phyloP scores from a whole-genome alignment of 768 basidiomycete species.

The Rhizopogon vinicolor region DNA sequence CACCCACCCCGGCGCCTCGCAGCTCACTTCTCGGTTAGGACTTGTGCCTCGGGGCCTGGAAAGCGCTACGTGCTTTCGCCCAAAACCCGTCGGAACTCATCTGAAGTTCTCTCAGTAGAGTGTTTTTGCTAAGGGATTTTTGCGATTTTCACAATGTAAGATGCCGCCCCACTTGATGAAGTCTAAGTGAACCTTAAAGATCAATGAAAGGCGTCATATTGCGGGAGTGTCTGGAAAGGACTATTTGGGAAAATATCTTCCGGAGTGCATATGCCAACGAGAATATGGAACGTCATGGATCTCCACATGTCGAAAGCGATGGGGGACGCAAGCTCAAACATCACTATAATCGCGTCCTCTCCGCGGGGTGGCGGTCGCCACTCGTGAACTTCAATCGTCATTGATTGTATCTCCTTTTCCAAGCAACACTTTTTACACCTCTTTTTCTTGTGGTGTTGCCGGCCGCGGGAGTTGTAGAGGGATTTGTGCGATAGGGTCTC shows the following conservation, averaged over 20 bases:
- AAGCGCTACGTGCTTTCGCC: no score
- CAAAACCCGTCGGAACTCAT: no score
- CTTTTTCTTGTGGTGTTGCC: neutral
- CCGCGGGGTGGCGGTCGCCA: constrained; percentile 38
- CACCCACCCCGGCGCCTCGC: no score
- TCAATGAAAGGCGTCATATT: constrained; percentile 36
- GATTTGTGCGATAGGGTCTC: neutral
- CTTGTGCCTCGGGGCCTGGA: no score
- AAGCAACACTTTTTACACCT: constrained; percentile 26
- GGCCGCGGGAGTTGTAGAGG: neutral
- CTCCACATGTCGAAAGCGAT: constrained; percentile 40
- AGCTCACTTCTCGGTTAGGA: no score
- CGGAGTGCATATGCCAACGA: constrained; percentile 30
- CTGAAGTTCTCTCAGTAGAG: constrained; percentile 9
- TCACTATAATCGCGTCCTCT: constrained; percentile 19
- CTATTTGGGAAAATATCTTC: neutral
- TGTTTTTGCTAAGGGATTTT: no score
- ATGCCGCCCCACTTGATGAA: no score
- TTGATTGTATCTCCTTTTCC: constrained; percentile 6
- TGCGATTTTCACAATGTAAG: no score
- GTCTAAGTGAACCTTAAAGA: no score
- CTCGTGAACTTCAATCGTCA: constrained; percentile 36
- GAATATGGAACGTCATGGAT: constrained; percentile 31
- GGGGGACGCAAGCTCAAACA: constrained; percentile 42
- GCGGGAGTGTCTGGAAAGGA: constrained; percentile 11